Base-by-base conservation (phyloP, 768 basidiomycete genomes). In the Calocybe gangraenosa region DNA sequence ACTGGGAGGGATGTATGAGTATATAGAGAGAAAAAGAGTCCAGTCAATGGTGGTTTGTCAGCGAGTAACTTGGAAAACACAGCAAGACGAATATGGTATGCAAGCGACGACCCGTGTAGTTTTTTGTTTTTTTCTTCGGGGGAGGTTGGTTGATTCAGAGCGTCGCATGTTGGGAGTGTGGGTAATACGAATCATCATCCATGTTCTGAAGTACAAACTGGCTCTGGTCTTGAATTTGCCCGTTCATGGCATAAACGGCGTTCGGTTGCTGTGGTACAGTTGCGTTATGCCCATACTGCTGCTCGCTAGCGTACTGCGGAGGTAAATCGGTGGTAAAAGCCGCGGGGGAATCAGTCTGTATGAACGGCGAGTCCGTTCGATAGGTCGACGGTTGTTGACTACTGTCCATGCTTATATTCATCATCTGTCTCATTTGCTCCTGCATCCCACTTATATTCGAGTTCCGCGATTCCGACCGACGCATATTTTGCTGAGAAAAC, bases 381-480 rank as follows among this genome's bases (percentile, higher is more conserved):
- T 67, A 72, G 54, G 41, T n/a, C 19, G n/a, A n/a, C n/a, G n/a
- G n/a, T n/a, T 48, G 51, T 44, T 41, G 45, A 17, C 44, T 45
- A 4, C 40, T 41, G 43, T 65, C 63, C 63, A 66, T 44, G 36
- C 49, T 56, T 54, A 65, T 59, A 38, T 52, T 61, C 65, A 66
- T 65, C 67, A 75, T 69, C 59, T 67, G 66, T 54, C 66, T 52
- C 68, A 73, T 71, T 58, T 73, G 70, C 51, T 71, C 71, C 33
- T 70, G 65, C 49, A 73, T 51, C 46, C 62, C 62, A 37, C 65
- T 47, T 22, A 59, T 65, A 50, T 59, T 71, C 47, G 74, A 71
- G 25, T 62, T 69, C 40, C 74, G 58, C 40, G 71, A 70, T 40
- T 69, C 65, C 2, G 69, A 67, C 33, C 67, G 51, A 37, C 66